Evolutionary conservation across 148 eudicot species (phyloP), one percentile per base, ranked within the genome.

Genomic region (Chenopodium album): DNA sequence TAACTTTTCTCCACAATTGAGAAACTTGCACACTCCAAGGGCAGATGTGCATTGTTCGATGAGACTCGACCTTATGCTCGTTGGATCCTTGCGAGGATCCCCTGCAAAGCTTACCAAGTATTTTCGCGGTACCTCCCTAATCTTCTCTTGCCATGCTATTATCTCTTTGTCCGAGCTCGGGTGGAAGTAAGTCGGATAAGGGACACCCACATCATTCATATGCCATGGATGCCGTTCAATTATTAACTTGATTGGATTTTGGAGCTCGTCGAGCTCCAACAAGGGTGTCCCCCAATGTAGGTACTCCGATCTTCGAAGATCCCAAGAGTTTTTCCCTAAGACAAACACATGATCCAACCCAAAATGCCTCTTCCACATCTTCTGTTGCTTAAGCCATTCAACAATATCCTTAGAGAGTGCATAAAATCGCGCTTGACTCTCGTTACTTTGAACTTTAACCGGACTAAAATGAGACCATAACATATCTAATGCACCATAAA

Each of bases 141-240:
- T 60, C 41, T 85, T 86, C 0, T 76, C 60, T 71, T 94, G 97
- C 95, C 92, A 90, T 6, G 84, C 29, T 17, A 83, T 31, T 26
- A 93, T 85, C 19, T 91, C 93, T 1, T 88, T 78, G 28, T 95
- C 98, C 44, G 93, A 82, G 7, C 64, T 86, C 0, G 97, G 98
- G 79, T 95, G 93, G 86, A 95, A 93, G 76, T 86, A 78, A 29
- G 97, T 93, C 2, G 95, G 98, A 67, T 95, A 91, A 13, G 98
- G 98, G 10, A 95, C 86, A 0, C 92, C 95, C 2, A 93, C 87
- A 77, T 95, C 97, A 50, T 92, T 94, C 13, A 63, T 34, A 11
- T 90, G 88, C 98, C 97, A 95, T 0, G 97, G 97, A 20, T 91
- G 89, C 22, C 93, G 86, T 76, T 95, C 98, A 20, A 95, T 92